These are phyloP conservation scores for Galium porrigens DNA, from an alignment of 305 asterid species.

Conservation along the genomic window DNA sequence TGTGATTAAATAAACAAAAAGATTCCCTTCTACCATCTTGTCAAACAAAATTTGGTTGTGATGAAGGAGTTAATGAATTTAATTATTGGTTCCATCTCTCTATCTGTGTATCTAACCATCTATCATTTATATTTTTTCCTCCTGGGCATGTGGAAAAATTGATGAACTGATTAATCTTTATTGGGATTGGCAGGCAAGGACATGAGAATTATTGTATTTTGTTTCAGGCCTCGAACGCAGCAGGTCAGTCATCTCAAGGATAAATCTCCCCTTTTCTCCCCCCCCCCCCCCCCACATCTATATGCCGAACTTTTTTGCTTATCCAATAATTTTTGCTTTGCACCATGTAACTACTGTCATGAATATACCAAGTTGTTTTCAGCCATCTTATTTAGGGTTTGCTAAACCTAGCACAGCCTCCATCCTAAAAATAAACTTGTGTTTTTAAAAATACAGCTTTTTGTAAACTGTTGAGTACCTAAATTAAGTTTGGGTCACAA, in stretches of 20 bases:
- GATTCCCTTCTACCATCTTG: not conserved
- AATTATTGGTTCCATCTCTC: not conserved
- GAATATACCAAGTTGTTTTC: not conserved
- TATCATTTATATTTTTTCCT: not conserved
- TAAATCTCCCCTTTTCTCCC: constrained; percentile 9
- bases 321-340: not conserved
- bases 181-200: constrained; percentile 61
- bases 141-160: not conserved
- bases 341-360: not conserved
- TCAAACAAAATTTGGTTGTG: not conserved
- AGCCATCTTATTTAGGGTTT: not conserved
- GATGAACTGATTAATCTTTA: constrained; percentile 8
- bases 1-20: not conserved
- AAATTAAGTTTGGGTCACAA: not conserved
- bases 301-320: not conserved
- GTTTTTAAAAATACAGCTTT: not conserved
- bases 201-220: constrained; percentile 82
- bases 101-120: no score
- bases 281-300: constrained; percentile 3
- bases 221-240: constrained; percentile 83
- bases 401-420: not conserved
- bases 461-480: not conserved
- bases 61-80: not conserved
- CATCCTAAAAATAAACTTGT: not conserved
- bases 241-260: constrained; percentile 38